Evolutionary conservation across 176 grass and related monocot species (phyloP).

Genomic region (Juncus effusus): DNA sequence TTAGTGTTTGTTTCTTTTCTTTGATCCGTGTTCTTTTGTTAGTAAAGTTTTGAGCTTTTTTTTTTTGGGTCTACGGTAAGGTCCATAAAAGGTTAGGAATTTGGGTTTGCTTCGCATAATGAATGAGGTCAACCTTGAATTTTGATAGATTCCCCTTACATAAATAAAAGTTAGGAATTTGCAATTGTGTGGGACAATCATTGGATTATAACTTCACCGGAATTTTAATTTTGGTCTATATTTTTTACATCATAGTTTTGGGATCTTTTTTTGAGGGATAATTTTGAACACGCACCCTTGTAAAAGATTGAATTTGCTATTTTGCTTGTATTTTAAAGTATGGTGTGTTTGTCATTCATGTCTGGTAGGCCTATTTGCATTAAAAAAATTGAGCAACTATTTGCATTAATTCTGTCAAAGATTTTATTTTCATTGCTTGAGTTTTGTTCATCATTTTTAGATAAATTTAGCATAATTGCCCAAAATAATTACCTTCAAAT

Average conservation of each 20-base stretch:
- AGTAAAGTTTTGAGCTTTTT: slow-evolving; percentile 9
- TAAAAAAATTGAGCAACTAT: background rate
- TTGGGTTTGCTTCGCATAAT: background rate
- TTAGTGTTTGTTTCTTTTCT: slow-evolving; percentile 3
- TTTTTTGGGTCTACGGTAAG: background rate
- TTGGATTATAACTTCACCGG: too few species aligned
- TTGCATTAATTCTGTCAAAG: background rate
- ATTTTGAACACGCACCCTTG: background rate
- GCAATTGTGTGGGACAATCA: too few species aligned
- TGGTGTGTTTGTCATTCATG: background rate
- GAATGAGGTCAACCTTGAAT: too few species aligned
- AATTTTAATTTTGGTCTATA: too few species aligned
- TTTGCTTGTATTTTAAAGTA: background rate
- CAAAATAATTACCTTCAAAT: too few species aligned
- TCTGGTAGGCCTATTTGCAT: background rate
- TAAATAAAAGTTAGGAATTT: too few species aligned
- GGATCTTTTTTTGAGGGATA: slow-evolving; percentile 12
- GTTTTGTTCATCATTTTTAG: too few species aligned
- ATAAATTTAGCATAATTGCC: too few species aligned
- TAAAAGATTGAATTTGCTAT: slow-evolving; percentile 1
- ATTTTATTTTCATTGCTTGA: too few species aligned
- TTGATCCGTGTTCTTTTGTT: slow-evolving; percentile 16
- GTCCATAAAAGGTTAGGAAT: slow-evolving; percentile 1
- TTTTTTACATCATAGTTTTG: background rate
- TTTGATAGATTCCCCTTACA: too few species aligned